phyloP scores from a whole-genome alignment of 441 rosid genomes.

The Erodium moschatum region DNA sequence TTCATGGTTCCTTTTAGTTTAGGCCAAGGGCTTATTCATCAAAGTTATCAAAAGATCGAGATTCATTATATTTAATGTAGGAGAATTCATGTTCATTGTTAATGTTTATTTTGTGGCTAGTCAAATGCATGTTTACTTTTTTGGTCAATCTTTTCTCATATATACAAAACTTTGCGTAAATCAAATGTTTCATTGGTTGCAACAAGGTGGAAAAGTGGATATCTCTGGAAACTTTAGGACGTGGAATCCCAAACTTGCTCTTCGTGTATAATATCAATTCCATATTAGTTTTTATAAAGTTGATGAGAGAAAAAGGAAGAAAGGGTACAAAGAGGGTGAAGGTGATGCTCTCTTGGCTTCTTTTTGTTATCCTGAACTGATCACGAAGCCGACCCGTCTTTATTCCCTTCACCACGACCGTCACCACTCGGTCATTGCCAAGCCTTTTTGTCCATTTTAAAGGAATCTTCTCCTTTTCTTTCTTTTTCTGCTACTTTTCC shows the following conservation, averaged over 20 bases:
- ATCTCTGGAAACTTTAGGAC: background rate
- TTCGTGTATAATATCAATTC: background rate
- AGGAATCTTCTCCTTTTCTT: background rate
- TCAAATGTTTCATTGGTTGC: background rate
- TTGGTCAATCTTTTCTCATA: too few species aligned
- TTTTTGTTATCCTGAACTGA: background rate
- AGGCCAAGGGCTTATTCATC: too few species aligned
- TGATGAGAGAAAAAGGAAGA: background rate
- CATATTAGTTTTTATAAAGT: background rate
- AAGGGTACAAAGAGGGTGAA: background rate
- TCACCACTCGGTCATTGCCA: slow-evolving; percentile 5
- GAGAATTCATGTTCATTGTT: background rate
- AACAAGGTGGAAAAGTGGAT: background rate
- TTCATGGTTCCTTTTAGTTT: background rate
- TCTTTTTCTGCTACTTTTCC: too few species aligned
- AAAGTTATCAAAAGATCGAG: background rate
- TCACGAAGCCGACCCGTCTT: background rate
- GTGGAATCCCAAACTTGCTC: slow-evolving; percentile 5
- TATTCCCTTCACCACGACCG: background rate
- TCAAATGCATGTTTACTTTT: background rate
- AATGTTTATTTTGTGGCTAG: background rate
- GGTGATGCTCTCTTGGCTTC: slow-evolving; percentile 1
- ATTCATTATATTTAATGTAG: background rate
- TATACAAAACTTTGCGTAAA: background rate
- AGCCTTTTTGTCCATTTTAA: background rate